These are phyloP conservation scores for Alternaria dauci DNA, from an alignment of 2,329 filamentous ascomycete species.

Conservation along the genomic window DNA sequence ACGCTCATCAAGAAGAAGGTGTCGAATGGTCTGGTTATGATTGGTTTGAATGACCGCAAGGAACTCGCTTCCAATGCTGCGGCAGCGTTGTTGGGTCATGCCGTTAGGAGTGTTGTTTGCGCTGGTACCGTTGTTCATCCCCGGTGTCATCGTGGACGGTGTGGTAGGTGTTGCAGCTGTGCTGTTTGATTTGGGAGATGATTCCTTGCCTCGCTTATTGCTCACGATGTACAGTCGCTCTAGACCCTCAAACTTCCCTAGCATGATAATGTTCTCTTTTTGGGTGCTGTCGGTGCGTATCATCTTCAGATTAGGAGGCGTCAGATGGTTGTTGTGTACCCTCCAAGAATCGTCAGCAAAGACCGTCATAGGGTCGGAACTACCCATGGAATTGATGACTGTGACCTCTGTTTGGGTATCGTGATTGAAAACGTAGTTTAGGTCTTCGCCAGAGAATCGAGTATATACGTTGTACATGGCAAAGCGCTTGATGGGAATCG, in stretches of 20 bases:
- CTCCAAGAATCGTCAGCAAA: slow-evolving; percentile 67
- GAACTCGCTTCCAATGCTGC: slow-evolving; percentile 56
- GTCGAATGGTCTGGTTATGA: slow-evolving; percentile 63
- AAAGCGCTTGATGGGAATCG: slow-evolving; percentile 59
- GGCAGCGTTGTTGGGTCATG: slow-evolving; percentile 35
- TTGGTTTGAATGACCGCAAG: slow-evolving; percentile 60
- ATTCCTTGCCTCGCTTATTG: slow-evolving; percentile 33
- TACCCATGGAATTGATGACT: slow-evolving; percentile 62
- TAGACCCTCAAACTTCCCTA: slow-evolving; percentile 55
- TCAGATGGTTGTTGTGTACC: slow-evolving; percentile 27
- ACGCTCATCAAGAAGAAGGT: slow-evolving; percentile 64
- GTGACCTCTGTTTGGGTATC: slow-evolving; percentile 58
- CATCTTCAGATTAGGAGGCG: slow-evolving; percentile 55
- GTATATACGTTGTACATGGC: slow-evolving; percentile 67
- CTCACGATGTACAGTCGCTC: slow-evolving; percentile 64
- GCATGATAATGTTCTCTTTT: slow-evolving; percentile 54
- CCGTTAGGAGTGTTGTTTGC: slow-evolving; percentile 33
- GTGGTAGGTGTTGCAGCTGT: slow-evolving; percentile 40
- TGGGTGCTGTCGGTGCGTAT: slow-evolving; percentile 60
- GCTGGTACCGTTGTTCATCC: slow-evolving; percentile 26
- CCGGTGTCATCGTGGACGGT: slow-evolving; percentile 35
- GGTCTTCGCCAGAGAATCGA: slow-evolving; percentile 56
- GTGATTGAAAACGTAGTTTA: slow-evolving; percentile 56
- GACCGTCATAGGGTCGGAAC: slow-evolving; percentile 55
- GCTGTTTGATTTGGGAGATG: slow-evolving; percentile 34